Conservation (phyloP, 495 filamentous ascomycete species). For the Penicillium antarcticum region DNA sequence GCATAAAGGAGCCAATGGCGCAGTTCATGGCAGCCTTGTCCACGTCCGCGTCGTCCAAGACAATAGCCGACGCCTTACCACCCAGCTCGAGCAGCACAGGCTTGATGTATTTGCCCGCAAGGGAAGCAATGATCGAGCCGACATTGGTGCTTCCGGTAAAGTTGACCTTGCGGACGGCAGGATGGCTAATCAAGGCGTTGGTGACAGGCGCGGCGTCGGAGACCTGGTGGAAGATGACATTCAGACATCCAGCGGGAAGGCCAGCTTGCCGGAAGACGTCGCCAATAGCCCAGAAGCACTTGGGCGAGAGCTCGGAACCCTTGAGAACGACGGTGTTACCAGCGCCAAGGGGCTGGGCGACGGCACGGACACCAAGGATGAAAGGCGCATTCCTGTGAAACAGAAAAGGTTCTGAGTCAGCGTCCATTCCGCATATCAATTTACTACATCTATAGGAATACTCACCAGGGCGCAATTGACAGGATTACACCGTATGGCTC, state of each 20-base stretch:
- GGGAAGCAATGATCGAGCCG: constrained; percentile 53
- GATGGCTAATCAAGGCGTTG: constrained; percentile 53
- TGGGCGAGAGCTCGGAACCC: constrained; percentile 72
- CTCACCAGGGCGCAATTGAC: constrained; percentile 80
- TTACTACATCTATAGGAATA: background rate
- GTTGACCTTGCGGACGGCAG: constrained; percentile 58
- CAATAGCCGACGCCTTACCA: constrained; percentile 58
- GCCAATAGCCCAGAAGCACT: constrained; percentile 69
- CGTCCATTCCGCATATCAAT: constrained; percentile 1
- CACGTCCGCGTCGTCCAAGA: constrained; percentile 57
- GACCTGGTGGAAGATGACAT: constrained; percentile 50
- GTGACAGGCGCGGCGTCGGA: constrained; percentile 54
- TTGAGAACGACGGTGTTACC: constrained; percentile 79
- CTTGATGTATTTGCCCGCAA: constrained; percentile 54
- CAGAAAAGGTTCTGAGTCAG: constrained; percentile 1
- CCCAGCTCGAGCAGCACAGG: constrained; percentile 61
- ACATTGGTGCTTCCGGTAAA: constrained; percentile 59
- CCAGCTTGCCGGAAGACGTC: constrained; percentile 72
- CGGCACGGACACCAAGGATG: constrained; percentile 59
- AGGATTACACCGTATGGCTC: constrained; percentile 80
- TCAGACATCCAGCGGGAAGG: constrained; percentile 56
- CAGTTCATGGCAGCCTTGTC: constrained; percentile 52
- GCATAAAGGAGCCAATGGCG: constrained; percentile 51
- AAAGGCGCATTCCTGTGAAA: constrained; percentile 60
- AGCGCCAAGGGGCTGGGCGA: constrained; percentile 73